A percentile compares a stretch with the other conserved stretches of the same genome.
phyloP scores from a whole-genome alignment of 2,329 filamentous ascomycete genomes.

The Chaetomiaceae sp. region DNA sequence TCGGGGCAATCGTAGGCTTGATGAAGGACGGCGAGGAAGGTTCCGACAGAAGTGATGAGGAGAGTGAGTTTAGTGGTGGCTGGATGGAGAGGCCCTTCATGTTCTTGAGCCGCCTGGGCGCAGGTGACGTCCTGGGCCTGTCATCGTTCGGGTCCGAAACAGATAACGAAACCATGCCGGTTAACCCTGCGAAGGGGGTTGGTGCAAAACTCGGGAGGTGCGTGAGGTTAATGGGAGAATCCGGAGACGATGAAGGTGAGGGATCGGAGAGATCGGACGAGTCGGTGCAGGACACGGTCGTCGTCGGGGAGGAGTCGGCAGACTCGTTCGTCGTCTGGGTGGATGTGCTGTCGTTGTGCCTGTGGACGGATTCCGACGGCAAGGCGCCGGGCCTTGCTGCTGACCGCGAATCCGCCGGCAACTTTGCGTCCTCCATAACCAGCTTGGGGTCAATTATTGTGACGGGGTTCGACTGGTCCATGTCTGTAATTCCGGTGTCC shows the following conservation, averaged over 20 bases:
- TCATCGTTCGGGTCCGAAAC: conserved; percentile 40
- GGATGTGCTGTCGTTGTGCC: conserved; percentile 71
- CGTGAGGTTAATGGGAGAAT: conserved; percentile 73
- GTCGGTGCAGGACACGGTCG: conserved; percentile 86
- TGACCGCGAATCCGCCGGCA: conserved; percentile 30
- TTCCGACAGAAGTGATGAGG: conserved; percentile 52
- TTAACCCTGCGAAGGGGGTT: conserved; percentile 46
- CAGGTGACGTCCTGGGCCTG: conserved; percentile 61
- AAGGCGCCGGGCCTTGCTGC: conserved; percentile 36
- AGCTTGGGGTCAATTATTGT: conserved; percentile 50
- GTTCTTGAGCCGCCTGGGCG: conserved; percentile 68
- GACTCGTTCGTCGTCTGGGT: conserved; percentile 76
- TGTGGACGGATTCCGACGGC: conserved; percentile 50
- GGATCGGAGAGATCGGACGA: conserved; percentile 85
- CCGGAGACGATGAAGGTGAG: conserved; percentile 85
- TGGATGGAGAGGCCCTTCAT: conserved; percentile 81
- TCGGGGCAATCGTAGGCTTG: conserved; percentile 65
- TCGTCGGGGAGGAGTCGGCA: conserved; percentile 90
- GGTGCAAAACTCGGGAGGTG: conserved; percentile 64
- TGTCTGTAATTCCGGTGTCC: conserved; percentile 50
- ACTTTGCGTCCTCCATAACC: conserved; percentile 37
- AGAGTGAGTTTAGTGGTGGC: conserved; percentile 46
- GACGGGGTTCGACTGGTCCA: conserved; percentile 47
- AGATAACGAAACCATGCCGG: conserved; percentile 42
- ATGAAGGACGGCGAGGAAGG: conserved; percentile 72